Conservation (phyloP, 164 flowering plant species). For the Amborella trichopoda region DNA sequence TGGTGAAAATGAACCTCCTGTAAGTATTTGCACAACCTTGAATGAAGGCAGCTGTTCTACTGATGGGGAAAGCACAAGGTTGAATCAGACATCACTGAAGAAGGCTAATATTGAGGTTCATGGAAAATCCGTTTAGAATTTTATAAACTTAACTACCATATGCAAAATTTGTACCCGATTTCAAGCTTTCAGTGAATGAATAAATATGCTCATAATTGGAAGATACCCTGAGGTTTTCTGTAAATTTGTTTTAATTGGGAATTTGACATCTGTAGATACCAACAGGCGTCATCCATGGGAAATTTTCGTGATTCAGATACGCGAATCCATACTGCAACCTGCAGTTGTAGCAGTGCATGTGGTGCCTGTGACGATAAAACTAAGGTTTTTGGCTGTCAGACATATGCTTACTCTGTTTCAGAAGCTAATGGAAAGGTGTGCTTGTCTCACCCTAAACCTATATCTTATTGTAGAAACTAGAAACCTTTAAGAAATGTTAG, state of each 20-base stretch:
- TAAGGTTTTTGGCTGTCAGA: slow-evolving; percentile 8
- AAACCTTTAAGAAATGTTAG: too few species aligned
- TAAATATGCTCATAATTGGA: too few species aligned
- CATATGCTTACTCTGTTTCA: slow-evolving; percentile 5
- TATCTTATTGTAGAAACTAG: too few species aligned
- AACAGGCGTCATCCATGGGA: slow-evolving; percentile 26
- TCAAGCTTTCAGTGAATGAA: too few species aligned
- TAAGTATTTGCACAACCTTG: slow-evolving; percentile 9
- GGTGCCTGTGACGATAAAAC: slow-evolving; percentile 12
- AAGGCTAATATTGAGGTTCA: slow-evolving; percentile 14
- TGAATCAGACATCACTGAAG: slow-evolving; percentile 4
- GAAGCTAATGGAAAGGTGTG: slow-evolving; percentile 41
- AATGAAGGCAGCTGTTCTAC: neutral
- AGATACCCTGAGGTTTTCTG: too few species aligned
- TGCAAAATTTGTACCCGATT: too few species aligned
- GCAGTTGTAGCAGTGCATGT: slow-evolving; percentile 7
- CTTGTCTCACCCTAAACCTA: too few species aligned
- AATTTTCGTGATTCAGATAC: slow-evolving; percentile 8
- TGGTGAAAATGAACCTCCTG: slow-evolving; percentile 27
- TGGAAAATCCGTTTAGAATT: slow-evolving; percentile 9
- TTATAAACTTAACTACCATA: slow-evolving; percentile 10
- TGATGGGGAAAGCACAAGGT: neutral
- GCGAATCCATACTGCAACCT: slow-evolving; percentile 14
- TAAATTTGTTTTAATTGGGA: slow-evolving; percentile 31
- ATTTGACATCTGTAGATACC: slow-evolving; percentile 38